Evolutionary conservation across 108 stramenopile species (phyloP).

Genomic region (Discostella stelligeroides): DNA sequence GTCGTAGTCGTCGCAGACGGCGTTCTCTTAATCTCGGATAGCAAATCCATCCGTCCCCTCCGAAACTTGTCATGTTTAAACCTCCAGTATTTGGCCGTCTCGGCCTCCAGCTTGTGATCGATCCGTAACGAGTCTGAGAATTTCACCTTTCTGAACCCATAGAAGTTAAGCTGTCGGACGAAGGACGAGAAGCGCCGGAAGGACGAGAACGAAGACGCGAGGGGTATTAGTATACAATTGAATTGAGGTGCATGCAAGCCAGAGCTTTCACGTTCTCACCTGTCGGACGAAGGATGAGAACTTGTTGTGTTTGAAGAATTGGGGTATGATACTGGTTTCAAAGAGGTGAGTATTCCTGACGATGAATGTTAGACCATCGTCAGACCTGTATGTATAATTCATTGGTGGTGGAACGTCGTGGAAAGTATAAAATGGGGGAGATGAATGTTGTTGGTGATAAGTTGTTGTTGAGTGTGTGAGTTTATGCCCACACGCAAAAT

Average conservation of each 20-base stretch:
- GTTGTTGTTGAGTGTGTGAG: too few relatives aligned
- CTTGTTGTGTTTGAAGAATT: slow-evolving; percentile 96
- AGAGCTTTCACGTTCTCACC: too few relatives aligned
- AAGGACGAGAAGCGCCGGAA: slow-evolving; percentile 88
- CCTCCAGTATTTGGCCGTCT: slow-evolving; percentile 79
- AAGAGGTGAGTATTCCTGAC: slow-evolving; percentile 75
- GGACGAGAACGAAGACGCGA: too few relatives aligned
- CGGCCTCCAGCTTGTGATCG: slow-evolving; percentile 67
- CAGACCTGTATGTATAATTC: slow-evolving; percentile 34
- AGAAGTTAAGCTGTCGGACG: slow-evolving; percentile 93
- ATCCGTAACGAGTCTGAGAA: slow-evolving; percentile 72
- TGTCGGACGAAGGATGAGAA: slow-evolving; percentile 87
- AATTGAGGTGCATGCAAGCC: too few relatives aligned
- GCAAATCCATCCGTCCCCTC: slow-evolving; percentile 68
- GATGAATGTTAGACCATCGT: slow-evolving; percentile 82
- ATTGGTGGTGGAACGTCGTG: neutral
- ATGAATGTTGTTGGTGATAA: neutral
- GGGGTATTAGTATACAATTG: too few relatives aligned
- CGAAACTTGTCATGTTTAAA: slow-evolving; percentile 82
- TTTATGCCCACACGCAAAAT: too few relatives aligned
- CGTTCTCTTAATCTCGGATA: slow-evolving; percentile 77
- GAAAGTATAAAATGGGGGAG: neutral
- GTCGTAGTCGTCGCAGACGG: slow-evolving; percentile 13
- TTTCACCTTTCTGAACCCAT: slow-evolving; percentile 86
- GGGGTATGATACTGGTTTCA: slow-evolving; percentile 82